Evolutionary conservation across 257 asterid genomes (phyloP).

Genomic region (Solanum sejunctum): DNA sequence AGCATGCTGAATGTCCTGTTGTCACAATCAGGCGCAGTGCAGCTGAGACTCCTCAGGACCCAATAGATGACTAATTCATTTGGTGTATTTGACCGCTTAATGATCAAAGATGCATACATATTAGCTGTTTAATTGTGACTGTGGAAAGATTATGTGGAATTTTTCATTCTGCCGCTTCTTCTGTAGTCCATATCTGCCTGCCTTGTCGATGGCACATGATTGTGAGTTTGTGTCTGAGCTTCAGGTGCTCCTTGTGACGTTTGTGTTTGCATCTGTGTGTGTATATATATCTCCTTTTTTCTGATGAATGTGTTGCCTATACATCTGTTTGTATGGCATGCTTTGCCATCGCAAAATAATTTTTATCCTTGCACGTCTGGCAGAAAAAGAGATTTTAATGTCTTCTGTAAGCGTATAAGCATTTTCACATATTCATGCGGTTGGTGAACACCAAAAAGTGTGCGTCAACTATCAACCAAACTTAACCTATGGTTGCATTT

Average conservation of each 20-base stretch:
- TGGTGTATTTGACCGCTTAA: background rate
- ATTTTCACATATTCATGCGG: background rate
- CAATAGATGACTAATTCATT: conserved; percentile 22
- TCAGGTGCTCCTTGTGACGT: background rate
- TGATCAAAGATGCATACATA: background rate
- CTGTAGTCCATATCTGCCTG: background rate
- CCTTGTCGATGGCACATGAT: background rate
- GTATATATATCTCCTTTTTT: background rate
- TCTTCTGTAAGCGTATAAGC: background rate
- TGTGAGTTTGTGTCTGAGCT: background rate
- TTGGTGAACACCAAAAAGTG: background rate
- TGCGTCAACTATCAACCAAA: background rate
- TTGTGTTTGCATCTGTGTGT: background rate
- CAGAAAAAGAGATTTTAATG: background rate
- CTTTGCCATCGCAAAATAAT: background rate
- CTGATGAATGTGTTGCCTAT: background rate
- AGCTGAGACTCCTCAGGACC: conserved; percentile 51
- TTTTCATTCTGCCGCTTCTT: background rate
- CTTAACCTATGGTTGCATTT: background rate
- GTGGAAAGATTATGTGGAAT: background rate
- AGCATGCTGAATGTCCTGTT: conserved; percentile 70
- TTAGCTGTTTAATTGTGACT: background rate
- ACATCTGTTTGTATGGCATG: background rate
- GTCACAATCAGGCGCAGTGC: conserved; percentile 40
- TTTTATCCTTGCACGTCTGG: background rate